Evolutionary conservation across 2,329 filamentous ascomycete genomes (phyloP), one percentile per base, ranked within the genome.

Genomic region (Aspergillus terreus): DNA sequence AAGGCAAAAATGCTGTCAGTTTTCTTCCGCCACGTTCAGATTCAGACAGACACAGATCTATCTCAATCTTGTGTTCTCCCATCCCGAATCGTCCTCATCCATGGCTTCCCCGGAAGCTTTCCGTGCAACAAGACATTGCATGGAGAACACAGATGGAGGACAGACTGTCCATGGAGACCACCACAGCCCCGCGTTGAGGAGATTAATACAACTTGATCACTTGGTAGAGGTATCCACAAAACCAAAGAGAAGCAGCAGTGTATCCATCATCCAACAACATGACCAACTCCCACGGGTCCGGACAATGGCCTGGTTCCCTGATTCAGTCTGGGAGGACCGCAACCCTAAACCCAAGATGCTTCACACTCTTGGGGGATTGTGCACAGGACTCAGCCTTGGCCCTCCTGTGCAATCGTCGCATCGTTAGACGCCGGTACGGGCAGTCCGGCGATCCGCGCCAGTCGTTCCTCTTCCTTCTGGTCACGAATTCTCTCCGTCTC

Each of bases 401-500:
- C 58, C 55, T 62, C 61, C 49, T 63, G 60, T 23, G 58, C 57
- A 27, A 64, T 49, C 21, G 50, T 52, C 23, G 44, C 58, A 23
- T 58, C 58, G 46, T 49, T 54, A 43, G 59, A 53, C 32, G 30
- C 30, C 9, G 65, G 63, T 17, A 66, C 25, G 14, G 55, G 48
- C 15, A 50, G 53, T 10, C 72, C 71, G 25, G 66, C 51, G 17
- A 72, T 53, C 53, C 65, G 69, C 35, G 68, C 70, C 50, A 85
- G 61, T 25, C 82, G 69, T 61, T 95, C 90, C 60, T 90, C 86
- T 71, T 96, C 92, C 70, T 87, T 92, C 76, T 79, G 80, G 57
- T 84, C 79, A 46, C 85, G 79, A 27, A 92, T 67, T 3, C 81
- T 83, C 68, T 96, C 90, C 0, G 94, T 99, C 78, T 97, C 92